Evolutionary conservation across 345 rosid species (phyloP).

Genomic region (Turritis glabra): DNA sequence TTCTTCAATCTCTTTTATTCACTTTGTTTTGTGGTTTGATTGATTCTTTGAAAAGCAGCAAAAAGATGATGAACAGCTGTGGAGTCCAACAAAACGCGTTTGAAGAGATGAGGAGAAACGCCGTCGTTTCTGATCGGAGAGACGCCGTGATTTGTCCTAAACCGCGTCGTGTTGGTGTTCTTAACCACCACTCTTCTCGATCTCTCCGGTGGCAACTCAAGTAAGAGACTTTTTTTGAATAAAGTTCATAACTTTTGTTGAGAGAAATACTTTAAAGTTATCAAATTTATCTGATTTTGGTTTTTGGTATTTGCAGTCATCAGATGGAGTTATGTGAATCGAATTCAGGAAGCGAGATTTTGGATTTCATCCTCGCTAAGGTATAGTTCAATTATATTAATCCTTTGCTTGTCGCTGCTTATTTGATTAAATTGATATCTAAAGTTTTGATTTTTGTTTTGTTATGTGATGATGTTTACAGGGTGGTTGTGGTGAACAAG

Average conservation of each 20-base stretch:
- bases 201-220: constrained; percentile 62
- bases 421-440: neutral
- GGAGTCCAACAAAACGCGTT: constrained; percentile 52
- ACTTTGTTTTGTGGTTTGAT: neutral
- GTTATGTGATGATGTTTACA: constrained; percentile 28
- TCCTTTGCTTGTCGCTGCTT: neutral
- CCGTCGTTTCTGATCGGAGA: constrained; percentile 40
- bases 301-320: constrained; percentile 48
- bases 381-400: constrained; percentile 35
- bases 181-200: constrained; percentile 48
- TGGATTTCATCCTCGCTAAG: constrained; percentile 77
- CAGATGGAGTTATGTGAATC: constrained; percentile 57
- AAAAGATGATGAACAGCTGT: constrained; percentile 72
- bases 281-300: neutral
- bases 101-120: constrained; percentile 51
- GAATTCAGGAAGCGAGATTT: constrained; percentile 58
- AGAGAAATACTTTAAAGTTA: neutral
- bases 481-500: constrained; percentile 56
- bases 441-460: neutral
- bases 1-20: neutral
- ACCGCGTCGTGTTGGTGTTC: constrained; percentile 60
- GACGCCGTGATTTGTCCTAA: constrained; percentile 70
- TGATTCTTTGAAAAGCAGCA: neutral
- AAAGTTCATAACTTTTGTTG: neutral
- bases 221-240: constrained; percentile 26